Evolutionary conservation across 176 grass and related monocot species (phyloP).

Genomic region (Oryza australiensis): DNA sequence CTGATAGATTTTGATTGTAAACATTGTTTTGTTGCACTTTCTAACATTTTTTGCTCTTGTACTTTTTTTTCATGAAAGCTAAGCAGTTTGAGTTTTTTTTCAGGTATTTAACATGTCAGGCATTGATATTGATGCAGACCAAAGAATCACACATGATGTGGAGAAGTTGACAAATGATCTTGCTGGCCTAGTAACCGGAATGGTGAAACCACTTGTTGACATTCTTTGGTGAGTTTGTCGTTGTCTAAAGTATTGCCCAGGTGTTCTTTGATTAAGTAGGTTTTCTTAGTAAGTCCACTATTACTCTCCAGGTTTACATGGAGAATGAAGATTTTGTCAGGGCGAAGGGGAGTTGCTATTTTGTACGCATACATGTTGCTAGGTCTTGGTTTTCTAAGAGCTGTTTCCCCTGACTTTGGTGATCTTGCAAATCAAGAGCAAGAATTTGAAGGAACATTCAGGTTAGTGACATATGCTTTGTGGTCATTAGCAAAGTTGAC

Average conservation of each 20-base stretch:
- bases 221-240: constrained; percentile 79
- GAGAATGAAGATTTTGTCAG: constrained; percentile 98
- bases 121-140: constrained; percentile 86
- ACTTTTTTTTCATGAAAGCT: neutral
- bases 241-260: neutral
- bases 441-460: constrained; percentile 92
- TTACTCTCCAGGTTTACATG: constrained; percentile 89
- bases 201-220: constrained; percentile 96
- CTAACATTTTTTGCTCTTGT: neutral
- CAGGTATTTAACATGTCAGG: constrained; percentile 87
- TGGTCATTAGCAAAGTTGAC: constrained; percentile 18
- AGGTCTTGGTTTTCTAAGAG: constrained; percentile 94
- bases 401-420: constrained; percentile 87
- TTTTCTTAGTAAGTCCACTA: constrained; percentile 31
- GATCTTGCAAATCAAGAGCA: constrained; percentile 88
- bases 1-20: neutral
- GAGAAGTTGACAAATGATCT: constrained; percentile 95
- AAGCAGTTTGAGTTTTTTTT: neutral
- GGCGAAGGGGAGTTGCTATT: constrained; percentile 90
- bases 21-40: constrained; percentile 4
- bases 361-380: constrained; percentile 94
- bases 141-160: constrained; percentile 94
- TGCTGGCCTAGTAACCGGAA: constrained; percentile 88
- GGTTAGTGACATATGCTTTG: constrained; percentile 48
- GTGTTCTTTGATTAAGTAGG: constrained; percentile 17